Evolutionary conservation across 352 stramenopile genomes (phyloP).

Genomic region (Globisporangium perplexum): DNA sequence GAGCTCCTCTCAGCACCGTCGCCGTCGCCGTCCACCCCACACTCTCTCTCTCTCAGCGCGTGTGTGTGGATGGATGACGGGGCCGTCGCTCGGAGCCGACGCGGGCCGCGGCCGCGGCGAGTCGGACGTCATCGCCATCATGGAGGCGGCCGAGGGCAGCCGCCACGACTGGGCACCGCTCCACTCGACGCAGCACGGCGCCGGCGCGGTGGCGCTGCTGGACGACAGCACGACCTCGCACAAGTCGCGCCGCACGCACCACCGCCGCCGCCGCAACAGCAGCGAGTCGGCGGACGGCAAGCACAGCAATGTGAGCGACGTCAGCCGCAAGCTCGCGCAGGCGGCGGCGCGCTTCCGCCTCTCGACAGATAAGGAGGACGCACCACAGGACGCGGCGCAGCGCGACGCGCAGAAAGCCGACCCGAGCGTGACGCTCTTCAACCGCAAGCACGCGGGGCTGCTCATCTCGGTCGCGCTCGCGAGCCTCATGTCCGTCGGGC

Average conservation of each 20-base stretch:
- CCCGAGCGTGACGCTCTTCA: slow-evolving; percentile 13
- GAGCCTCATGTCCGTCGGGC: slow-evolving; percentile 31
- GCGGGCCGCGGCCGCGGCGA: slow-evolving; percentile 1
- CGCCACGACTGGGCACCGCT: slow-evolving; percentile 4
- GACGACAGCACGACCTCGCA: neutral
- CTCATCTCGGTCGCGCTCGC: slow-evolving; percentile 30
- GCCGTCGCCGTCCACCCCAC: too few relatives aligned
- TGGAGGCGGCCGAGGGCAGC: slow-evolving; percentile 6
- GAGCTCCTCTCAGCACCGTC: too few relatives aligned
- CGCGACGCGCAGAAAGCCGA: neutral
- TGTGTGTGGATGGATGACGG: slow-evolving; percentile 4
- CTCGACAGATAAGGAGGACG: neutral
- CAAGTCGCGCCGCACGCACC: neutral
- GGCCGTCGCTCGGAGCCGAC: slow-evolving; percentile 1
- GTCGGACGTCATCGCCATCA: slow-evolving; percentile 14
- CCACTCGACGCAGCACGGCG: slow-evolving; percentile 6
- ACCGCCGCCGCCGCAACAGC: neutral
- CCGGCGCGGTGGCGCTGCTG: neutral
- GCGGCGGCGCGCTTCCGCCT: neutral
- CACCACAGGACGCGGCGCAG: neutral
- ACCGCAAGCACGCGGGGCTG: slow-evolving; percentile 26
- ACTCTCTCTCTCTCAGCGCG: too few relatives aligned
- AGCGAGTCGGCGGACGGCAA: neutral
- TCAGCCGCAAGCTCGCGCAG: neutral
- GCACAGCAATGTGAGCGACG: neutral